Base-by-base conservation (phyloP, 1,139 yeast genomes). In the Pneumocystis sp. region DNA sequence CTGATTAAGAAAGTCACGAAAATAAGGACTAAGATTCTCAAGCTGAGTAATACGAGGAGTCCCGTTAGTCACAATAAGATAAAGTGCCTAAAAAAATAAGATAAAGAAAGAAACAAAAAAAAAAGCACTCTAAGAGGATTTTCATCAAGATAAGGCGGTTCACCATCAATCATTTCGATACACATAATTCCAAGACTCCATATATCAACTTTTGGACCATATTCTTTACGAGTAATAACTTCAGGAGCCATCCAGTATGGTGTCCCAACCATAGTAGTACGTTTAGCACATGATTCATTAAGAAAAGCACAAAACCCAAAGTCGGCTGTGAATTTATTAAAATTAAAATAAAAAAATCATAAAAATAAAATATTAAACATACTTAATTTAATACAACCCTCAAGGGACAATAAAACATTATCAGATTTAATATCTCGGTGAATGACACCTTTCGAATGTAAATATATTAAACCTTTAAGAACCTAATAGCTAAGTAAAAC, bases 211-310 rank as follows among this genome's bases (percentile, higher is more conserved):
- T 95, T 91, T 59, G 97, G 96, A 1, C 97, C 98, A 74, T 93
- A 93, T 72, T 90, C 96, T 74, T 91, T 90, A 70, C 96, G 81
- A 10, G 90, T 84, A 29, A 93, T 96, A 66, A 93, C 96, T 76
- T 93, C 98, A 1, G 98, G 98, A 0, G 98, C 98, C 98, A 93
- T 93, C 98, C 98, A 93, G 75, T 93, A 93, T 4, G 98, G 98
- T 0, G 98, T 93, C n/a, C 98, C 98, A 25, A 93, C 98, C 96
- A 93, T 89, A 1, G 98, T 93, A 7, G 96, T 90, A 75, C 98
- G 83, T 76, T 91, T 91, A 68, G 86, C 77, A 67, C 88, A 86
- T 64, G 83, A 80, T 72, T 91, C 97, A 70, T 87, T 91, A 71
- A 93, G 87, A 75, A 91, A 97, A 0, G 98, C 98, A 79, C 98